Evolutionary conservation across 1,284 basidiomycete species (phyloP).

Genomic region (Ganoderma sinense): DNA sequence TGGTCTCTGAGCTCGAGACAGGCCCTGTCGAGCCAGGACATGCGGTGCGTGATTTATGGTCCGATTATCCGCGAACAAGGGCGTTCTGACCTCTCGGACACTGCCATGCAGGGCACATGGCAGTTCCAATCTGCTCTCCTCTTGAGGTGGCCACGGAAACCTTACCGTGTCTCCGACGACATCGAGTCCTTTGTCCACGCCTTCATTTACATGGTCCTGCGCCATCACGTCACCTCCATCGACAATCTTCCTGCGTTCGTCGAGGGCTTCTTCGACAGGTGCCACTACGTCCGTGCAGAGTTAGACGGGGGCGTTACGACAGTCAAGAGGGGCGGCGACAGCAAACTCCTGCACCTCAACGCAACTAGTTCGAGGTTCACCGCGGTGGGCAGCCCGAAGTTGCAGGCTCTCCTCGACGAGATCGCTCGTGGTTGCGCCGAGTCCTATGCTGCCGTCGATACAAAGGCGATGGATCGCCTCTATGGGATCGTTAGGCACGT

Average conservation of each 20-base stretch:
- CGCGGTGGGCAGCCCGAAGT: neutral
- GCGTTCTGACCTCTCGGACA: no score
- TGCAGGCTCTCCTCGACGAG: neutral
- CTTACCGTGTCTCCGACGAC: slow-evolving; percentile 20
- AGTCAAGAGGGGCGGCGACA: neutral
- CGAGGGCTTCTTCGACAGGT: neutral
- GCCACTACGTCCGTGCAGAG: neutral
- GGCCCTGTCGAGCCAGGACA: neutral
- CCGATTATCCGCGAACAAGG: neutral
- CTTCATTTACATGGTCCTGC: slow-evolving; percentile 2
- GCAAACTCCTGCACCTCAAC: neutral
- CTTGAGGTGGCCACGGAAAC: slow-evolving; percentile 12
- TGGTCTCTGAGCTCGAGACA: neutral
- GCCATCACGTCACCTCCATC: neutral
- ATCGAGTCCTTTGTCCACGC: slow-evolving; percentile 22
- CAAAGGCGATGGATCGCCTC: neutral
- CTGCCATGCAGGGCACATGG: slow-evolving; percentile 23
- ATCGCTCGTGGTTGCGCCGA: neutral
- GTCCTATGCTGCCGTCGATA: neutral
- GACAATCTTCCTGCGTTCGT: neutral
- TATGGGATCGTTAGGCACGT: neutral
- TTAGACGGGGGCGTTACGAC: neutral
- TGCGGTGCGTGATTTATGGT: neutral
- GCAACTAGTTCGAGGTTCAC: neutral
- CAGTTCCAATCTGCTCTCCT: slow-evolving; percentile 18